Base-by-base conservation (phyloP, 1,284 basidiomycete genomes). In the Meira miltonrushii region DNA sequence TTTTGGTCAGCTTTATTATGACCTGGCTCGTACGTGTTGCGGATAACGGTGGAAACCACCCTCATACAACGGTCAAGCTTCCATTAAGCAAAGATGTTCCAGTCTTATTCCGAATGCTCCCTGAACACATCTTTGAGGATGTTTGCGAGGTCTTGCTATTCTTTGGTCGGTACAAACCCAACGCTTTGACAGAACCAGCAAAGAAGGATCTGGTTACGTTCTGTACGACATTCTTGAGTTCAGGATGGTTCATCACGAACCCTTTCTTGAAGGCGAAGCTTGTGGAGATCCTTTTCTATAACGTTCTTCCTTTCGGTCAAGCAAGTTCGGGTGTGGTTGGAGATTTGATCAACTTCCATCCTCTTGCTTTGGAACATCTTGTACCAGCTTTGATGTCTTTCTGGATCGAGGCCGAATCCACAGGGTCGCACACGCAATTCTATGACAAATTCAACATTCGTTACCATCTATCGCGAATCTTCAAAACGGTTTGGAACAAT, bases 201-300 rank as follows among this genome's bases (percentile, higher is more conserved):
- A 77, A 90, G 80, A 86, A 86, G 28, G 92, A 93, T 69, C 81
- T 98, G n/a, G 82, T 97, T 65, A 85, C 87, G 0, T 98, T 97
- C 79, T 85, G 87, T 40, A 82, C 97, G 66, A 92, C 90, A 0
- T 97, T 97, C 84, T 82, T 98, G 57, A 88, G 89, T 7, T 95
- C 92, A 6, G 90, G 90, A 0, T 90, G 89, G 85, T 97, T 94
- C 78, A 92, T 99, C 82, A 96, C 95, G 81, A 99, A 98, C 68
- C 95, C 95, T 0, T 97, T 95, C 83, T 79, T 98, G 68, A 97
- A 96, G 79, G 87, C 92, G n/a, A 96, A 98, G 80, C 87, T 98
- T 47, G 91, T 96, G 65, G 91, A 94, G 89, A 87, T 89, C 7
- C 79, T 96, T 33, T 91, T 90, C 77, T 88, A 88, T 79, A 88